phyloP scores from a whole-genome alignment of 345 rosid genomes.

The Eutrema yunnanense region DNA sequence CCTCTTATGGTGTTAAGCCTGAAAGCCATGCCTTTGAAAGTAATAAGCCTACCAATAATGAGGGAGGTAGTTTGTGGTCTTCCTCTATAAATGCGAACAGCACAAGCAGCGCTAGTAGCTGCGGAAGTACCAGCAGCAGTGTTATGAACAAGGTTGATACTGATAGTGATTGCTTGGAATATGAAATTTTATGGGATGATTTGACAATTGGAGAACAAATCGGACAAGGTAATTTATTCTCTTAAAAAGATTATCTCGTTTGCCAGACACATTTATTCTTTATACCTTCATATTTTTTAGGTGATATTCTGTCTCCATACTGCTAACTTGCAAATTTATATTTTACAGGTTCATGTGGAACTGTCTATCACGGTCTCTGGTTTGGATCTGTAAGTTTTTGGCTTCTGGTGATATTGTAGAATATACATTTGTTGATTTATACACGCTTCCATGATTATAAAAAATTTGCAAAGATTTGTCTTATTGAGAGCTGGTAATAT shows the following conservation, averaged over 20 bases:
- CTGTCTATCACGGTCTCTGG: conserved; percentile 96
- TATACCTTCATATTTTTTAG: neutral
- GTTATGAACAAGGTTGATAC: conserved; percentile 68
- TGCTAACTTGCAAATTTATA: conserved; percentile 19
- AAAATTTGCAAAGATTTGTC: neutral
- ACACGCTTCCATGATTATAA: neutral
- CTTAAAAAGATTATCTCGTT: neutral
- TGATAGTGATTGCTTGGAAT: conserved; percentile 75
- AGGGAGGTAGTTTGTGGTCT: conserved; percentile 73
- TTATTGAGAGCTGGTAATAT: conserved; percentile 19
- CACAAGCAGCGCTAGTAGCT: conserved; percentile 90
- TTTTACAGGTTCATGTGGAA: conserved; percentile 90
- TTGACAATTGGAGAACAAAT: conserved; percentile 77
- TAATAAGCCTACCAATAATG: conserved; percentile 49
- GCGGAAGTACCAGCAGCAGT: conserved; percentile 79
- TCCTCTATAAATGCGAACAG: conserved; percentile 71
- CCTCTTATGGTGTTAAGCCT: conserved; percentile 36
- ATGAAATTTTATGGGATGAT: conserved; percentile 93
- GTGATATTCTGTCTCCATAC: conserved; percentile 18
- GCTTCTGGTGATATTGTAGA: conserved; percentile 23
- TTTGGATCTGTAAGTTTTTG: conserved; percentile 92
- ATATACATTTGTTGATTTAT: conserved; percentile 24
- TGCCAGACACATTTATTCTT: neutral
- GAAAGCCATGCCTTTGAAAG: conserved; percentile 47
- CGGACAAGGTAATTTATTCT: conserved; percentile 71